A percentile compares a stretch with the other conserved stretches of the same genome.
Evolutionary conservation across 371 early-diverging fungal genomes (phyloP).

Genomic region (Mortierella polycephala): DNA sequence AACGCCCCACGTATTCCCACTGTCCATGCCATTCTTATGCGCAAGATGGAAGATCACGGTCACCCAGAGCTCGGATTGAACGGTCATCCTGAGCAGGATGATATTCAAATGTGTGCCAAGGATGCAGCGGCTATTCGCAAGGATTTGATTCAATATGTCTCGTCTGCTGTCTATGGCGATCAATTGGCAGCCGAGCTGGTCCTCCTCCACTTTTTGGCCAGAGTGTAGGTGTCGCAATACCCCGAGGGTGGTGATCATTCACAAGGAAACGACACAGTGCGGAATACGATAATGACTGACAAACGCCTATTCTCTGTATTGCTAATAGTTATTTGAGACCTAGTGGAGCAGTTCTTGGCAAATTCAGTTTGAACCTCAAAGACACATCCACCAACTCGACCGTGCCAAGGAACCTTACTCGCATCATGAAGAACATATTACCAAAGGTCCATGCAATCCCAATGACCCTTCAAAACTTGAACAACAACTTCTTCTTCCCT

Average conservation of each 20-base stretch:
- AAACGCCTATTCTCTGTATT: neutral
- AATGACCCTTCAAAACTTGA: conserved; percentile 62
- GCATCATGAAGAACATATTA: conserved; percentile 54
- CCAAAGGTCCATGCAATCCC: conserved; percentile 61
- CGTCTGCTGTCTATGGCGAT: conserved; percentile 63
- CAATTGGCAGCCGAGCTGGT: conserved; percentile 67
- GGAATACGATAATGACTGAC: neutral
- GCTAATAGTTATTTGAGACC: conserved; percentile 31
- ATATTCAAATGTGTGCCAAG: conserved; percentile 18
- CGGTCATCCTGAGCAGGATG: conserved; percentile 16
- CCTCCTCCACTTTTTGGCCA: conserved; percentile 65
- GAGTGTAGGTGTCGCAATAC: conserved; percentile 58
- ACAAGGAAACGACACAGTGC: neutral
- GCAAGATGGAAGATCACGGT: conserved; percentile 48
- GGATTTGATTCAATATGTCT: conserved; percentile 63
- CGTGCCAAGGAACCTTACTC: conserved; percentile 11
- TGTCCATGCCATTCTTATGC: conserved; percentile 39
- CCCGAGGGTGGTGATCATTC: no score
- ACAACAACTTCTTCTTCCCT: conserved; percentile 62
- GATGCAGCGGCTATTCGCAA: conserved; percentile 56
- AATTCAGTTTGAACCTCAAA: conserved; percentile 50
- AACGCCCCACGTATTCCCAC: conserved; percentile 31
- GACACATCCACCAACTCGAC: conserved; percentile 13
- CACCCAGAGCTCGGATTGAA: conserved; percentile 37
- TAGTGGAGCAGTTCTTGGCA: conserved; percentile 39